These are phyloP conservation scores for Aegilops bicornis DNA, from an alignment of 176 grass and related monocot genomes.

Conservation along the genomic window DNA sequence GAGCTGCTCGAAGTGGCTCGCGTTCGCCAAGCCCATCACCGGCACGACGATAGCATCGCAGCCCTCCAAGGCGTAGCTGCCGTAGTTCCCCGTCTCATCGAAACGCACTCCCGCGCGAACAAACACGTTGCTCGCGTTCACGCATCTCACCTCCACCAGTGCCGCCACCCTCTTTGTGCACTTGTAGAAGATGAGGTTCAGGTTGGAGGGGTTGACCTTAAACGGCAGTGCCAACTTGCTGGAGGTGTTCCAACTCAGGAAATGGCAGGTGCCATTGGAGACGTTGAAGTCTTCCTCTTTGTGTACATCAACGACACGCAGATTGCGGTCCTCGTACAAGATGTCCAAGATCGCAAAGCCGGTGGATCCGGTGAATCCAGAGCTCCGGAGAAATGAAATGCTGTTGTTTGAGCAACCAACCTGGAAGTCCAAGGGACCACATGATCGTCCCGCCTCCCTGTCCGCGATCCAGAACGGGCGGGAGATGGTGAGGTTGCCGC, in stretches of 20 bases:
- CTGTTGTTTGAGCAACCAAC: fast-evolving
- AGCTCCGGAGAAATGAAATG: not conserved
- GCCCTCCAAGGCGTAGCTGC: not conserved
- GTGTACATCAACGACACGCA: not conserved
- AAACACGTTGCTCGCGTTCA: fast-evolving
- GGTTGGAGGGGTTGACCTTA: not conserved
- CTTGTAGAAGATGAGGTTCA: not conserved
- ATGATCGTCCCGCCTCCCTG: fast-evolving
- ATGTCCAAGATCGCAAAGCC: not conserved
- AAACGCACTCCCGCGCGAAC: not conserved
- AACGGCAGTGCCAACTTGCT: not conserved
- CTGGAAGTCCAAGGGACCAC: not conserved
- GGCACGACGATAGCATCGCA: not conserved
- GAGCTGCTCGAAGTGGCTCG: not conserved
- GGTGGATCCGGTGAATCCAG: fast-evolving
- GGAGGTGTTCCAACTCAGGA: not conserved
- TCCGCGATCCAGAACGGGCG: fast-evolving
- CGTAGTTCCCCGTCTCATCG: not conserved
- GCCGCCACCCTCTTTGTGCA: not conserved
- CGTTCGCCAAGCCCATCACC: not conserved
- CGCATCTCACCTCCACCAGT: no score
- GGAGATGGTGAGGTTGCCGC: not conserved
- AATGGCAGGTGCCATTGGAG: fast-evolving
- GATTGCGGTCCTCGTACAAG: not conserved
- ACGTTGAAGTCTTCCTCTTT: not conserved